Evolutionary conservation across 2,329 filamentous ascomycete species (phyloP), one percentile per base, ranked within the genome.

Genomic region (Cordyceps cateniannulata): DNA sequence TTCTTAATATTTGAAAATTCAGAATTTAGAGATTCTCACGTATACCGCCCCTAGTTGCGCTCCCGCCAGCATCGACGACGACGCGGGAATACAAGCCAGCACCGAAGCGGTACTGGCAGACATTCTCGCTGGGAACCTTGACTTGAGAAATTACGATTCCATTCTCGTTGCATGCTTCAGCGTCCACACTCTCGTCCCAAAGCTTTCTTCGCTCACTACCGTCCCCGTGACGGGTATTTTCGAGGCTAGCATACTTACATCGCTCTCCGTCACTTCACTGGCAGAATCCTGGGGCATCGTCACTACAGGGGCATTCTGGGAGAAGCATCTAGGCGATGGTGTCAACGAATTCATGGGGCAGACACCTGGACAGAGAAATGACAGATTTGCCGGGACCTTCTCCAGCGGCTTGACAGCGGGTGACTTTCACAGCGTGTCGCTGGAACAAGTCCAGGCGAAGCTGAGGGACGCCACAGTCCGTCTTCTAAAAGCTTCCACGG

Each of bases 81-180:
- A 83, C 65, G 73, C 81, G 14, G 90, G 92, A 70, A 87, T 92
- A 6, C 71, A 76, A 1, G 71, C 77, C 55, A 93, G 88, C 65
- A 82, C 85, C 1, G 69, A 81, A 1, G 81, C 84, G 61, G 89
- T 90, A 55, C 75, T 87, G 18, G 75, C 78, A 1, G 77, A 85
- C 62, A 70, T 90, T 6, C 70, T 75, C 27, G 70, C 77, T 1
- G 40, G 68, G 47, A 62, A 75, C 16, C 49, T 69, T 63, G 62
- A 74, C 0, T 70, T 82, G 0, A 62, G 71, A 2, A 67, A 74
- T 29, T 85, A 90, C 71, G 86, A 95, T 69, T 91, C 82, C n/a
- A 87, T 96, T 63, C 81, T 97, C 0, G 82, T 97, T 2, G 92
- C 92, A 22, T 97, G 93, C 76, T 98, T 91, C 76, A 95, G 90